Evolutionary conservation across 805 yeast genomes (phyloP).

Genomic region (Candida odintsovae): DNA sequence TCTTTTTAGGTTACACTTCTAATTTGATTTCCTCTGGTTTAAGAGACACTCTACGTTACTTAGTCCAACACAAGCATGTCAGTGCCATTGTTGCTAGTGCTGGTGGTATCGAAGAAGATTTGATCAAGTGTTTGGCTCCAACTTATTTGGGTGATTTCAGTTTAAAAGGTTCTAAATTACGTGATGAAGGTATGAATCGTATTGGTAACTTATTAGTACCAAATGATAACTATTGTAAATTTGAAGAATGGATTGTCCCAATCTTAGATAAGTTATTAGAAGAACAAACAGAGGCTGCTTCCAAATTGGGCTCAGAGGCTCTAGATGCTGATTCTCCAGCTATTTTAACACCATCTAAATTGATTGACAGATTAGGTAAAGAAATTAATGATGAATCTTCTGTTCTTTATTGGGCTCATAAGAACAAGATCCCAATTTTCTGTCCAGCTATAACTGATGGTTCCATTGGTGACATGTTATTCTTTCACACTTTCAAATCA

Average conservation of each 20-base stretch:
- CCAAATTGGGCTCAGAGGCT: conserved; percentile 43
- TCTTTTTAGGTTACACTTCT: conserved; percentile 94
- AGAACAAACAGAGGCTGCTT: conserved; percentile 74
- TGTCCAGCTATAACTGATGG: conserved; percentile 99
- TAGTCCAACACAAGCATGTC: conserved; percentile 92
- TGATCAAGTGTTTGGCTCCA: conserved; percentile 94
- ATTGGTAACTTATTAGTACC: conserved; percentile 97
- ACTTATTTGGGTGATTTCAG: conserved; percentile 91
- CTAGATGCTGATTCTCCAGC: conserved; percentile 57
- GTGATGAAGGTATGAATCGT: conserved; percentile 96
- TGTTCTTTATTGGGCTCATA: conserved; percentile 96
- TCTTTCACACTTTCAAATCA: conserved; percentile 95
- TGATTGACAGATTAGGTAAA: conserved; percentile 89
- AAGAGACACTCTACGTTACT: conserved; percentile 81
- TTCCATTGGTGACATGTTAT: conserved; percentile 97
- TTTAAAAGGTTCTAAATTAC: conserved; percentile 70
- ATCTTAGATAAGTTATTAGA: conserved; percentile 78
- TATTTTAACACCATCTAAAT: conserved; percentile 90
- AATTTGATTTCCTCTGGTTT: conserved; percentile 92
- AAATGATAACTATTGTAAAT: conserved; percentile 93
- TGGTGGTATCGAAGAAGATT: conserved; percentile 97
- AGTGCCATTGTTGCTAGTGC: conserved; percentile 96
- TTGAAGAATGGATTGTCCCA: conserved; percentile 99
- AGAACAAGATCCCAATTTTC: conserved; percentile 91
- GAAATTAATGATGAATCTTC: conserved; percentile 93